Base-by-base conservation (phyloP, 441 rosid genomes). In the Syzygium syzygioides region DNA sequence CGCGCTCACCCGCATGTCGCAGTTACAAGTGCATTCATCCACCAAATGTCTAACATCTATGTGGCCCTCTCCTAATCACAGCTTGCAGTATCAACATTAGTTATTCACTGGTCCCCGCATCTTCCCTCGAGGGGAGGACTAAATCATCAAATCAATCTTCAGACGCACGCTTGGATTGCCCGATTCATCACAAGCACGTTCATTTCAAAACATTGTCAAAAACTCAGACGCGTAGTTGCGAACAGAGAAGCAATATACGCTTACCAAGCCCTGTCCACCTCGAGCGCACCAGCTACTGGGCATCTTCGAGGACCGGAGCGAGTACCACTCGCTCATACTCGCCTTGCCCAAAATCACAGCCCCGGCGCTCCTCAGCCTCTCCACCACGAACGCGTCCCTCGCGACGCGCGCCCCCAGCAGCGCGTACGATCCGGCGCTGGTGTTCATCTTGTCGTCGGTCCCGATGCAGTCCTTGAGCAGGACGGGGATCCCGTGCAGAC, bases 401-500 rank as follows among this genome's bases (percentile, higher is more conserved):
- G 86, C 23, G 52, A 45, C 88, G 48, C 66, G 55, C 12, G 88
- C 79, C 26, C 88, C 90, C 60, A 86, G 59, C 80, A 89, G 79
- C 48, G 84, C 90, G 79, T 79, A 89, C 55, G 90, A 89, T 52
- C 90, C 90, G 60, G 84, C 37, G 79, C 25, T 79, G 28, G 88
- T 89, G 86, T 86, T 89, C 86, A 80, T 87, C 88, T 26, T 54
- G 86, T 86, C 88, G 53, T 23, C 52, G 53, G 90, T 79, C 55
- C 55, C 88, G 55, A 89, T 89, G 80, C 88, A 86, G 86, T 89
- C 90, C 90, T 89, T 89, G 26, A 89, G 90, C 80, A 89, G 86
- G 54, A 89, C 83, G 79, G 88, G 86, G 55, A 88, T 84, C 57
- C 89, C 90, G 41, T 79, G 85, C 48, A 88, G 79, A 25, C 32